Evolutionary conservation across 441 rosid genomes (phyloP).

Genomic region (Gossypium gossypioides): DNA sequence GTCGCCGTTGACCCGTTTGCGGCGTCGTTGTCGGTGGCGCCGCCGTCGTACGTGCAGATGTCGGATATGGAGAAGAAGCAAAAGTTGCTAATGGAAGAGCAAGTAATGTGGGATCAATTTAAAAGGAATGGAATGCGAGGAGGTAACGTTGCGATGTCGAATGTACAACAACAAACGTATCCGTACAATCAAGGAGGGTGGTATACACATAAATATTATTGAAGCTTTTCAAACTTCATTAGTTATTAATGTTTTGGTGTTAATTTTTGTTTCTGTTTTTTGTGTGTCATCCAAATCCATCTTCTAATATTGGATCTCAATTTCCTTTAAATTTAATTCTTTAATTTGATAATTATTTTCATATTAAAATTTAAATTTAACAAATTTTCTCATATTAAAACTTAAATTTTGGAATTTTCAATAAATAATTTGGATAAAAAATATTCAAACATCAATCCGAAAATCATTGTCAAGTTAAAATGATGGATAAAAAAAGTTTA

Average conservation of each 20-base stretch:
- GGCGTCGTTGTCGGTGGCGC: constrained; percentile 34
- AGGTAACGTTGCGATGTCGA: constrained; percentile 20
- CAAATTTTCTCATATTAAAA: too few species aligned
- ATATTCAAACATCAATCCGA: too few species aligned
- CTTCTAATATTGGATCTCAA: too few species aligned
- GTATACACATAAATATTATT: constrained; percentile 5
- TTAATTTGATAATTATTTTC: too few species aligned
- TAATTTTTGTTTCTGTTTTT: neutral
- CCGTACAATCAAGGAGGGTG: constrained; percentile 28
- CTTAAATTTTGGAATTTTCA: fast-evolving
- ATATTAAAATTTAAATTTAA: fast-evolving
- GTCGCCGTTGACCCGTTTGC: constrained; percentile 40
- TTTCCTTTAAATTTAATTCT: too few species aligned
- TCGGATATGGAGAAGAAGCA: constrained; percentile 62
- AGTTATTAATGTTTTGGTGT: neutral
- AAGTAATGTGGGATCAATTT: constrained; percentile 53
- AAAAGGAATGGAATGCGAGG: constrained; percentile 44
- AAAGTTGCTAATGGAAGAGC: constrained; percentile 42
- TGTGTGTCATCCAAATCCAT: neutral
- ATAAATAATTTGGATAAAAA: too few species aligned
- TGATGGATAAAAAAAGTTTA: too few species aligned
- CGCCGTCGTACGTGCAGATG: constrained; percentile 55
- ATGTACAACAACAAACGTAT: constrained; percentile 16
- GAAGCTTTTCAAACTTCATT: neutral
- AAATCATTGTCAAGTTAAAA: too few species aligned